Conservation (phyloP, 2,329 filamentous ascomycete species). For the Falciphora oryzae region DNA sequence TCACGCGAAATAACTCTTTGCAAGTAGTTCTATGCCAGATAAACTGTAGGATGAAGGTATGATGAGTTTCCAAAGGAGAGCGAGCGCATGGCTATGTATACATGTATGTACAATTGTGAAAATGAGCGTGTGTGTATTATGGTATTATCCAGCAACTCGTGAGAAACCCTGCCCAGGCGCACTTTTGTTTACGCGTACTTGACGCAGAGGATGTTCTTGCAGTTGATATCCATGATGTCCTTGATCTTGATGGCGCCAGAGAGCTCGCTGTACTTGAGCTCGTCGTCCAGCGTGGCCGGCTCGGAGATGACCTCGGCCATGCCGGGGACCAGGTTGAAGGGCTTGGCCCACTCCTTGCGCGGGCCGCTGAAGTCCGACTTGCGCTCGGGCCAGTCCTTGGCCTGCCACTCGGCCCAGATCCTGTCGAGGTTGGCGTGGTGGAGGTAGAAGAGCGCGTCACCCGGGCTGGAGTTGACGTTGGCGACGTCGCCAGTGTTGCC, state of each 20-base stretch:
- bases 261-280: background rate
- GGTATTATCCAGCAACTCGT: background rate
- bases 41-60: too few species aligned
- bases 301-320: background rate
- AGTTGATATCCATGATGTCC: background rate
- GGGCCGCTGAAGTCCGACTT: slow-evolving; percentile 5
- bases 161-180: too few species aligned
- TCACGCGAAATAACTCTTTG: background rate
- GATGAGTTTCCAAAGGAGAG: too few species aligned
- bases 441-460: slow-evolving; percentile 20
- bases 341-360: background rate
- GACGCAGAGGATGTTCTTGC: background rate
- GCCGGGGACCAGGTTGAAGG: slow-evolving; percentile 2
- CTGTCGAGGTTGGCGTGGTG: slow-evolving; percentile 21
- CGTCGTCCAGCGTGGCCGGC: background rate
- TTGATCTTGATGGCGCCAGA: background rate
- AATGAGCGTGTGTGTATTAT: background rate
- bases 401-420: slow-evolving; percentile 8
- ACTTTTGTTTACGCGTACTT: background rate
- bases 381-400: slow-evolving; percentile 3
- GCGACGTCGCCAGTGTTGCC: slow-evolving; percentile 4
- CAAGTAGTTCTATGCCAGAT: background rate
- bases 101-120: background rate
- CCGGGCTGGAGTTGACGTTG: slow-evolving; percentile 2
- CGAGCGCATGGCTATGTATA: too few species aligned